These are phyloP conservation scores for Plantago coronopus DNA, from an alignment of 305 asterid species.

Conservation along the genomic window DNA sequence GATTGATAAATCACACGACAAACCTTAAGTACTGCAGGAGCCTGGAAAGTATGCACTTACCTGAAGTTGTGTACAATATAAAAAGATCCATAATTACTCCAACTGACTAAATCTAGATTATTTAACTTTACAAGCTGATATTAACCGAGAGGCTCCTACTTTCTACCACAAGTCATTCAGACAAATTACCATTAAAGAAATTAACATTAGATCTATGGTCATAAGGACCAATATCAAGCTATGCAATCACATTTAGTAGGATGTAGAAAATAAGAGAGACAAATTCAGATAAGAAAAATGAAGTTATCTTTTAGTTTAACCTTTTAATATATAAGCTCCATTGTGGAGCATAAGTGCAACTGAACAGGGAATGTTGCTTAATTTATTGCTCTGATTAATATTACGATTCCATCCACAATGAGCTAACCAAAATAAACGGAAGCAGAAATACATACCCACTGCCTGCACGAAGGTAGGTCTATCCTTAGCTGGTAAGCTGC, in stretches of 20 bases:
- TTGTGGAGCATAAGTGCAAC: neutral
- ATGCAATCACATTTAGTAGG: neutral
- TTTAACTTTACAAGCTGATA: neutral
- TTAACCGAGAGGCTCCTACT: neutral
- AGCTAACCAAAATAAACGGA: constrained; percentile 7
- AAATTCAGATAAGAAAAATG: neutral
- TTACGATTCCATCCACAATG: neutral
- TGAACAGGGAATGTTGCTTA: neutral
- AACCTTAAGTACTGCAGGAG: neutral
- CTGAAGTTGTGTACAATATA: neutral
- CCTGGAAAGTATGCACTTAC: neutral
- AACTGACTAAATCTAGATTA: constrained; percentile 11
- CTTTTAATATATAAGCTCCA: neutral
- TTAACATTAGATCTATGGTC: neutral
- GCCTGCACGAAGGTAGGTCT: constrained; percentile 90
- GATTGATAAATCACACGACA: neutral
- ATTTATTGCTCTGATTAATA: neutral
- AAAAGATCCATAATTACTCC: constrained; percentile 1
- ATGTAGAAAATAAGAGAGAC: neutral
- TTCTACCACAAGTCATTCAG: neutral
- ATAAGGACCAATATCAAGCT: neutral
- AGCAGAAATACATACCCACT: constrained; percentile 55
- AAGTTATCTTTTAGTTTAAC: neutral
- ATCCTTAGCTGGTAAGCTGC: constrained; percentile 53
- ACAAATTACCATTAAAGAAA: constrained; percentile 9